Percentiles rank a stretch among this genome's conserved stretches.
Evolutionary conservation across 192 early-diverging fungal species (phyloP).

Genomic region (Lobosporangium transversale): DNA sequence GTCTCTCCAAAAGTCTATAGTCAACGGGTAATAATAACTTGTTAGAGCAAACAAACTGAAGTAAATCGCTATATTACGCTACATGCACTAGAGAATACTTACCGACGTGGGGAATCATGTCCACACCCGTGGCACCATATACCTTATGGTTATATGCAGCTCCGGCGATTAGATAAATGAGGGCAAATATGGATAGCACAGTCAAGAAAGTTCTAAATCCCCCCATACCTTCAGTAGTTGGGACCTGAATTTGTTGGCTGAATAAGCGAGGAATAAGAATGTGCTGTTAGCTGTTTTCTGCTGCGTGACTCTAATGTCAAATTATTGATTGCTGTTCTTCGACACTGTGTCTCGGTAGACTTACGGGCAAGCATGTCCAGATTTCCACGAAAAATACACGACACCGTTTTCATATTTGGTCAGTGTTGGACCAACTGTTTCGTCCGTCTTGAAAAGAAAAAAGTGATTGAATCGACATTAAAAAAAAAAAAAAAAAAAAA

Average conservation of each 20-base stretch:
- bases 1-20: constrained; percentile 42
- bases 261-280: not conserved
- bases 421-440: constrained; percentile 10
- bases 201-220: constrained; percentile 41
- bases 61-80: not conserved
- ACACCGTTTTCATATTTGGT: constrained; percentile 21
- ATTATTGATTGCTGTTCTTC: not conserved
- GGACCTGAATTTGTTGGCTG: constrained; percentile 4
- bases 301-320: not conserved
- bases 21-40: not conserved
- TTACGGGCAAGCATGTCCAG: constrained; percentile 38
- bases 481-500: not conserved
- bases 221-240: constrained; percentile 30
- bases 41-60: not conserved
- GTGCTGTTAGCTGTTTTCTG: not conserved
- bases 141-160: constrained; percentile 40
- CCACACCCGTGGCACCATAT: constrained; percentile 38
- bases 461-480: not conserved
- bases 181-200: constrained; percentile 13
- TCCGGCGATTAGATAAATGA: constrained; percentile 27
- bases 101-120: constrained; percentile 41
- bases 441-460: constrained; percentile 29
- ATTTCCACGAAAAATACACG: constrained; percentile 34
- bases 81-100: not conserved
- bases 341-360: not conserved